Evolutionary conservation across 768 basidiomycete species (phyloP).

Genomic region (Trametopsis cervina): DNA sequence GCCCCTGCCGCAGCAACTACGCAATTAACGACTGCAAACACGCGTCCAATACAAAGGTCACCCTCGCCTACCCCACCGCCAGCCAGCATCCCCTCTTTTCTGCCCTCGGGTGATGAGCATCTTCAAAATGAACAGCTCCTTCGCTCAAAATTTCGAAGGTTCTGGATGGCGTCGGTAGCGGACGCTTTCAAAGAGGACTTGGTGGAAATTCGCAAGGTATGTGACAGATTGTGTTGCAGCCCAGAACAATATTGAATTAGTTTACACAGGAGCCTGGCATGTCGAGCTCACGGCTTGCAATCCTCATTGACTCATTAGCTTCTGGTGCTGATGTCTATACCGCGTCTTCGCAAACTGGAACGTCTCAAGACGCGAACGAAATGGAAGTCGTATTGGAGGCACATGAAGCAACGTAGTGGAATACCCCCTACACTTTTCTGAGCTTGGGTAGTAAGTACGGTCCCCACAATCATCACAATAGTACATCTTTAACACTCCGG

Average conservation of each 20-base stretch:
- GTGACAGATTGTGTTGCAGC: slow-evolving; percentile 12
- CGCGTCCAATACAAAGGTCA: slow-evolving; percentile 7
- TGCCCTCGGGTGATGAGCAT: slow-evolving; percentile 21
- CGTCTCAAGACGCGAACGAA: slow-evolving; percentile 43
- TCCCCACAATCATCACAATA: neutral
- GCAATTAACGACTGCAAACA: slow-evolving; percentile 1
- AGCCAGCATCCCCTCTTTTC: slow-evolving; percentile 47
- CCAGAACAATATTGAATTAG: too few species aligned
- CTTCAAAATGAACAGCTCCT: slow-evolving; percentile 42
- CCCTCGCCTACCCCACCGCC: slow-evolving; percentile 28
- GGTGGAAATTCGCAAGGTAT: slow-evolving; percentile 76
- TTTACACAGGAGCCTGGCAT: slow-evolving; percentile 54
- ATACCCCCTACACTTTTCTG: neutral
- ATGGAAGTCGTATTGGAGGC: slow-evolving; percentile 62
- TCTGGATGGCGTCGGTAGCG: slow-evolving; percentile 82
- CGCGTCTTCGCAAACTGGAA: slow-evolving; percentile 27
- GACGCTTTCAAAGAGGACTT: slow-evolving; percentile 81
- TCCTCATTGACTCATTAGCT: slow-evolving; percentile 79
- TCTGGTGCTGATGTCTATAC: slow-evolving; percentile 71
- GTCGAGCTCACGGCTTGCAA: slow-evolving; percentile 54
- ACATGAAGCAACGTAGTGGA: neutral
- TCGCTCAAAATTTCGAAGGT: slow-evolving; percentile 67
- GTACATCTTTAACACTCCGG: too few species aligned
- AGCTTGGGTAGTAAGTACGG: too few species aligned
- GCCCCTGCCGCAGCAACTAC: slow-evolving; percentile 1